Evolutionary conservation across 2,329 filamentous ascomycete species (phyloP).

Genomic region (Talaromyces sp.): DNA sequence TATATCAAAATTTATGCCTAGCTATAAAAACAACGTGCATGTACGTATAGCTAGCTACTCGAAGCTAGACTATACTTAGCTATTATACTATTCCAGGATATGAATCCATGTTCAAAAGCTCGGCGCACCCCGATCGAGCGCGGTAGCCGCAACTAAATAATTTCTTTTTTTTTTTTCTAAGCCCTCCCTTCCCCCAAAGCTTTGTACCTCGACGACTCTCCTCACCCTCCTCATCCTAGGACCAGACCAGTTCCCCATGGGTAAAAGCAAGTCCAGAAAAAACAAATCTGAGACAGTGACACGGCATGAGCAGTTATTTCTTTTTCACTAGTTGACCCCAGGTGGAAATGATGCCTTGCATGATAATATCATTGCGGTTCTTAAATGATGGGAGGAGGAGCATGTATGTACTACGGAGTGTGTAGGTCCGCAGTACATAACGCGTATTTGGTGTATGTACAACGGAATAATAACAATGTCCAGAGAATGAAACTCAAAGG

Average conservation of each 20-base stretch:
- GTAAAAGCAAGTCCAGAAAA: neutral
- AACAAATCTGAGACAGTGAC: neutral
- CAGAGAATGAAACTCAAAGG: neutral
- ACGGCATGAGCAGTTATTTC: neutral
- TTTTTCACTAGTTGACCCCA: neutral
- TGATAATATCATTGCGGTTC: neutral
- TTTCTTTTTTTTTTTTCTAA: constrained; percentile 1
- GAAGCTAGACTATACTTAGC: neutral
- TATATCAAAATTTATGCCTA: neutral
- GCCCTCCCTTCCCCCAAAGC: neutral
- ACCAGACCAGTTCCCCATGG: too few relatives aligned
- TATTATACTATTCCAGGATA: neutral
- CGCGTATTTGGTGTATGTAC: neutral
- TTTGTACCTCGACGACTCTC: neutral
- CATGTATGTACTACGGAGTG: neutral
- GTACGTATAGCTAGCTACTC: neutral
- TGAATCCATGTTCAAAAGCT: neutral
- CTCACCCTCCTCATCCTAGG: neutral
- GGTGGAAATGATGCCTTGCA: neutral
- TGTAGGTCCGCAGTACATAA: neutral
- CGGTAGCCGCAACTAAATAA: constrained; percentile 16
- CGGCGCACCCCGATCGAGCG: constrained; percentile 12
- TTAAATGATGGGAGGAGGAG: neutral
- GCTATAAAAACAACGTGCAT: neutral
- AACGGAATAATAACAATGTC: neutral